Evolutionary conservation across 805 yeast genomes (phyloP), one percentile per base, ranked within the genome.

Genomic region (Schwanniomyces occidentalis): DNA sequence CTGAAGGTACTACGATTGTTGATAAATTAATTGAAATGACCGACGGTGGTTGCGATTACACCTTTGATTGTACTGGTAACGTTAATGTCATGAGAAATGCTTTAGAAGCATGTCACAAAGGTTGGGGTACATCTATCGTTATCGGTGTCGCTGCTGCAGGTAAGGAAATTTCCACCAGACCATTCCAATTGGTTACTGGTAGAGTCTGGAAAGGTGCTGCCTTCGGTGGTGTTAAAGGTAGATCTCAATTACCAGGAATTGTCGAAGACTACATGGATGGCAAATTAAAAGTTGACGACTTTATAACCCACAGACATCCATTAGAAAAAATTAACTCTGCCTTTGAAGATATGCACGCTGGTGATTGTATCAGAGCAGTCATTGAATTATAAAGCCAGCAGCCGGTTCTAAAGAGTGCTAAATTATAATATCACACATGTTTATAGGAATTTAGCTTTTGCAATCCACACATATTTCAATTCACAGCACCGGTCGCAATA

Each of bases 121-220:
- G 99, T 47, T 93, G 99, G 97, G 99, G 99, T 66, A 80, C 82
- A 58, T 88, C 96, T 15, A 76, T 91, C 51, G 73, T 93, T 54
- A 93, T 93, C 58, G 99, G 99, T 63, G 99, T 93, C 50, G 99
- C 99, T 30, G 95, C 96, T 49, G 95, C 97, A 25, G 99, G 99
- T 48, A 75, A 89, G 68, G 98, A 93, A 70, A 90, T 95, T 46
- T 68, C 95, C 39, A 93, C 98, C 30, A 81, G 98, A 69, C 99
- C 99, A 42, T 93, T 93, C 86, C 98, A 91, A 73, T 79, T 93
- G 64, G 98, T 93, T 46, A 93, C 98, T 26, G 99, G 99, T 52
- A 83, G 99, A 70, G 95, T 86, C 34, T 91, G 99, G 98, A 85
- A 79, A 64, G 99, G 99, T 53, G 87, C 95, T 56, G 99, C 99